These are phyloP conservation scores for Cicer pinnatifidum DNA, from an alignment of 306 rosid species.

Conservation along the genomic window DNA sequence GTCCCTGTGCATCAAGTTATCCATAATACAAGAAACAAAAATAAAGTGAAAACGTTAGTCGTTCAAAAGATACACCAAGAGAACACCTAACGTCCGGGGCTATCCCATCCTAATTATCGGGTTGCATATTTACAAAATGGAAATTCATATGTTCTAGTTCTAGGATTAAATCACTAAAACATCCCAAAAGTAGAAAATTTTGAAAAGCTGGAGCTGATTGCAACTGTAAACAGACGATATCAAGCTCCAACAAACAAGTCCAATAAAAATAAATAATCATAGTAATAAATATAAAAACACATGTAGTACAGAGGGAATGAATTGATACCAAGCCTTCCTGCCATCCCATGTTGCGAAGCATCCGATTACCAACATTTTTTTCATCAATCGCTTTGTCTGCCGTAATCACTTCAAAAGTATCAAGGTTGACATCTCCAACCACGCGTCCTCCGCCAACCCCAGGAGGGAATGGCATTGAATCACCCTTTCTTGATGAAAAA, in stretches of 20 bases:
- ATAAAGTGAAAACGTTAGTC: conserved; percentile 50
- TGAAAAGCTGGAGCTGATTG: conserved; percentile 22
- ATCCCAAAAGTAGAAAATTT: conserved; percentile 11
- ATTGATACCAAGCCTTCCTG: conserved; percentile 96
- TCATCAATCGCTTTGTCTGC: conserved; percentile 94
- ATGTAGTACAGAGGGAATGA: conserved; percentile 50
- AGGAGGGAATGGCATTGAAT: conserved; percentile 97
- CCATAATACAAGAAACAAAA: conserved; percentile 48
- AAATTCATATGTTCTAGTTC: conserved; percentile 9
- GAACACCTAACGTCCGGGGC: conserved; percentile 46
- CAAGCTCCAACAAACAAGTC: conserved; percentile 43
- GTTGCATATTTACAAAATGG: conserved; percentile 27
- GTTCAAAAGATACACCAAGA: conserved; percentile 17
- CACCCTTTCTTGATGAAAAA: conserved; percentile 77
- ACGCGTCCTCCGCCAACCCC: conserved; percentile 98
- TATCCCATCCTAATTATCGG: conserved; percentile 43
- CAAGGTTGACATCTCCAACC: conserved; percentile 62
- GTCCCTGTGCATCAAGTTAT: conserved; percentile 69
- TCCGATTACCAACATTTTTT: conserved; percentile 92
- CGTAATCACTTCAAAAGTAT: conserved; percentile 82
- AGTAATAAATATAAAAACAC: conserved; percentile 20
- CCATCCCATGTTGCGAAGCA: conserved; percentile 99
- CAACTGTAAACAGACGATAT: conserved; percentile 13
- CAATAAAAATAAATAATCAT: conserved; percentile 9
- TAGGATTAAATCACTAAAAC: conserved; percentile 18